Base-by-base conservation (phyloP, 106 monocot genomes). In the Iris macrosiphon region DNA sequence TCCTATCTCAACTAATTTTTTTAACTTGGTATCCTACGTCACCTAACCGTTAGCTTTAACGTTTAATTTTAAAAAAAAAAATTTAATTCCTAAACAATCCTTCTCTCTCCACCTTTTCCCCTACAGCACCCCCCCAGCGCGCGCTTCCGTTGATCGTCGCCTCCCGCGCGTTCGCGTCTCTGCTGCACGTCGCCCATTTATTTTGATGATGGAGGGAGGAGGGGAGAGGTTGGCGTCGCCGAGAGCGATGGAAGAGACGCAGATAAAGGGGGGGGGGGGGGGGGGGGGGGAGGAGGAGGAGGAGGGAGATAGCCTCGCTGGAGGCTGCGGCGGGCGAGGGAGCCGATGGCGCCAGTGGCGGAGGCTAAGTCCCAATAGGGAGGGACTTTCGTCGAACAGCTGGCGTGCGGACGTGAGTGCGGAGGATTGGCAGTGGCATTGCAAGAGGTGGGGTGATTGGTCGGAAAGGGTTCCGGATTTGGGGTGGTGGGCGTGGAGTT, bases 371-470 rank as follows among this genome's bases (percentile, higher is more conserved):
- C 85, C 78, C 68, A 70, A 52, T 59, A 23, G 7, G 75, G 31
- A 31, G 52, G n/a, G n/a, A n/a, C n/a, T 65, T 76, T 82, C 85
- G 44, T 91, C 91, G 69, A 90, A 81, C 78, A 85, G 58, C 16
- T 85, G 61, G 72, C 42, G 74, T 0, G 76, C 80, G 2, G 2
- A 18, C 0, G 8, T 8, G 52, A 62, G 73, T 7, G 33, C 64
- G 6, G 34, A 50, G 31, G 30, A 39, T 19, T 63, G 17, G 42
- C 48, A 57, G 32, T 75, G 73, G 6, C 33, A 30, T 0, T 49
- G 46, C 7, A 70, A 18, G 27, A 75, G 65, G 3, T 26, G 12
- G 15, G 46, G 19, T 5, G 20, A 18, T 22, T 39, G 13, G 17
- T 52, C 15, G 2, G 41, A 2, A 7, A 24, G 19, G 40, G 10